A percentile compares a stretch with the other conserved stretches of the same genome.
phyloP scores from a whole-genome alignment of 1,284 basidiomycete species.

The Limonomyces culmigenus region DNA sequence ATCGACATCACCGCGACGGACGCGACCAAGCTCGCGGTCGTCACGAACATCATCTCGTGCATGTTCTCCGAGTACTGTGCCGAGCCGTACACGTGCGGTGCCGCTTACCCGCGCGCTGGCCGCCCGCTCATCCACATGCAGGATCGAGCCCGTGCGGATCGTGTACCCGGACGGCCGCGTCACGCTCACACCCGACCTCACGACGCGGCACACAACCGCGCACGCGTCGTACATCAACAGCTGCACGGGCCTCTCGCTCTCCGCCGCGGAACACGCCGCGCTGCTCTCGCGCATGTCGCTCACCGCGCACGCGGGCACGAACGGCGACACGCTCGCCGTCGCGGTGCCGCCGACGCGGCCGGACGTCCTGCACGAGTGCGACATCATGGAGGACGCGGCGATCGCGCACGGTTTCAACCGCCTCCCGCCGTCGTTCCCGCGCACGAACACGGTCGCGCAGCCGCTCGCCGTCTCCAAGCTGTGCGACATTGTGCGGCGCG shows the following conservation, averaged over 20 bases:
- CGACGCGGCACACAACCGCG: slow-evolving; percentile 56
- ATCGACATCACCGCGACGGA: slow-evolving; percentile 98
- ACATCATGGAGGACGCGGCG: slow-evolving; percentile 96
- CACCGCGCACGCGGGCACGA: slow-evolving; percentile 27
- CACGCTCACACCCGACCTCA: slow-evolving; percentile 70
- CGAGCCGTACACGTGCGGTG: slow-evolving; percentile 74
- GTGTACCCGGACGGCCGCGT: slow-evolving; percentile 63
- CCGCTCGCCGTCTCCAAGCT: slow-evolving; percentile 85
- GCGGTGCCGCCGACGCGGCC: slow-evolving; percentile 83
- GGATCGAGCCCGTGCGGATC: slow-evolving; percentile 82
- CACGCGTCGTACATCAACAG: slow-evolving; percentile 89
- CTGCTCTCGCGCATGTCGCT: slow-evolving; percentile 71
- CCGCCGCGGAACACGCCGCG: slow-evolving; percentile 37
- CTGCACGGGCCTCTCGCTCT: slow-evolving; percentile 75
- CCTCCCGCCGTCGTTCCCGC: slow-evolving; percentile 80
- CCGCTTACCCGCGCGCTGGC: no score
- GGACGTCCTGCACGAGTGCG: slow-evolving; percentile 96
- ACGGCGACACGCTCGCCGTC: slow-evolving; percentile 54
- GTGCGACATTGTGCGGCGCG: slow-evolving; percentile 73
- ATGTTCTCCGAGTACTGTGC: slow-evolving; percentile 98
- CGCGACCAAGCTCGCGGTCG: slow-evolving; percentile 90
- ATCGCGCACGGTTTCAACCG: slow-evolving; percentile 99
- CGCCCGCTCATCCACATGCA: slow-evolving; percentile 17
- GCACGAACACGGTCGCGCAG: slow-evolving; percentile 91
- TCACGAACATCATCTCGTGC: slow-evolving; percentile 84